Evolutionary conservation across 2,329 filamentous ascomycete genomes (phyloP), one percentile per base, ranked within the genome.

Genomic region (Ascochyta koolunga): DNA sequence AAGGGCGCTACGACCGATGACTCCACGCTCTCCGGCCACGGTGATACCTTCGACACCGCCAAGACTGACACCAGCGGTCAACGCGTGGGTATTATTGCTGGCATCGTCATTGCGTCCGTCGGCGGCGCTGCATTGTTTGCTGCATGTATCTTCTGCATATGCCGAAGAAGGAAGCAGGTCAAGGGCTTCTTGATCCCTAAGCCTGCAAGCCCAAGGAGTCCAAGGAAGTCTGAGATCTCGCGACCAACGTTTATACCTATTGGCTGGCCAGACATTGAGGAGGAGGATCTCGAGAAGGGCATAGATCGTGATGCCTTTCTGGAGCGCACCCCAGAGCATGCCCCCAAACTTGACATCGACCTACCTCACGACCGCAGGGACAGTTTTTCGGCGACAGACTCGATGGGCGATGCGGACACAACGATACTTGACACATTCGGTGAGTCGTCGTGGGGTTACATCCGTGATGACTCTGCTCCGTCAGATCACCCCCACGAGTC

Each of bases 401-500:
- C 75, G 0, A 66, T 79, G 25, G 73, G 71, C 2, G 73, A 76
- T 42, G 69, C 65, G 1, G 77, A 77, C 45, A 73, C 60, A 9
- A 54, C 62, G 21, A 76, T 78, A 24, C 65, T 75, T 11, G 67
- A 70, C n/a, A 68, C 72, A 15, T 68, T 71, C 31, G 73, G 76
- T 19, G 70, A 74, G 16, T 77, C 77, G 9, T 69, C 74, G 21
- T 77, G 66, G 67, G 76, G 76, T 1, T 42, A 50, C 8, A 67
- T 68, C 8, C 56, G 60, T 22, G 55, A 66, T 13, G 67, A 69
- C 16, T 67, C 71, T 32, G 62, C 67, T 32, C 70, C 69, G 2
- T 69, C 74, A 27, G 73, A 77, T 54, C 72, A 67, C 19, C 76
- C 76, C 6, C 72, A 75, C 47, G 73, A 78, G 43, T 78, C 76